phyloP scores from a whole-genome alignment of 768 basidiomycete genomes.

The Guyanaporus albipodus region DNA sequence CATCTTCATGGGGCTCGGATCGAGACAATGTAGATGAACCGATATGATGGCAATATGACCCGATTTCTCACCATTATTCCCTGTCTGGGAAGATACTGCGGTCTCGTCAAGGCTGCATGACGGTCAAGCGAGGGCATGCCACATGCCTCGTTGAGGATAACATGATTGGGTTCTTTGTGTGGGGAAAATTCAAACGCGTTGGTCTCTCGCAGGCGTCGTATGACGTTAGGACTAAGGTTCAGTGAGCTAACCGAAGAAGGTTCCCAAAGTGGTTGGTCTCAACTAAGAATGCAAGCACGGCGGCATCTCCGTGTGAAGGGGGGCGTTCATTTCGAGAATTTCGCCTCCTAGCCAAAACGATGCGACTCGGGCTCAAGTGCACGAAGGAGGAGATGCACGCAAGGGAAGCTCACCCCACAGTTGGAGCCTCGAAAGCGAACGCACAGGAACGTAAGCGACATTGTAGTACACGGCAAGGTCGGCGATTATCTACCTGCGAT shows the following conservation, averaged over 20 bases:
- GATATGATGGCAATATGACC: slow-evolving; percentile 9
- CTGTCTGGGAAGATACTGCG: slow-evolving; percentile 80
- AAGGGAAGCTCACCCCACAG: slow-evolving; percentile 54
- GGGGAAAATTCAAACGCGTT: slow-evolving; percentile 61
- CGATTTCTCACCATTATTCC: slow-evolving; percentile 76
- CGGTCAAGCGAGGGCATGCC: background rate
- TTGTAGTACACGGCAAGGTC: background rate
- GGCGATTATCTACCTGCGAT: slow-evolving; percentile 9
- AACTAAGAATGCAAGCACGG: slow-evolving; percentile 68
- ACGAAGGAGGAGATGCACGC: background rate
- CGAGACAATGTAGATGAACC: slow-evolving; percentile 3
- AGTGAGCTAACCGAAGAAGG: slow-evolving; percentile 5
- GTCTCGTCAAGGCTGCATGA: slow-evolving; percentile 13
- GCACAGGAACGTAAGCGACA: background rate
- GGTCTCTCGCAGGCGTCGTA: slow-evolving; percentile 62
- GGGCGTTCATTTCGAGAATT: slow-evolving; percentile 59
- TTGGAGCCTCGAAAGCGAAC: slow-evolving; percentile 49
- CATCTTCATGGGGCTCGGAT: slow-evolving; percentile 85
- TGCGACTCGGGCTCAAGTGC: slow-evolving; percentile 1
- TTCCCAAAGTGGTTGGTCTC: slow-evolving; percentile 26
- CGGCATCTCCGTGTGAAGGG: slow-evolving; percentile 70
- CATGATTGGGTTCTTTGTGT: slow-evolving; percentile 75
- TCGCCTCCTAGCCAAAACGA: slow-evolving; percentile 57
- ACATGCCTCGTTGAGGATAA: slow-evolving; percentile 81
- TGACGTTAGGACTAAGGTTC: slow-evolving; percentile 68